Base-by-base conservation (phyloP, 2,329 filamentous ascomycete species). In the Fusarium metavorans region DNA sequence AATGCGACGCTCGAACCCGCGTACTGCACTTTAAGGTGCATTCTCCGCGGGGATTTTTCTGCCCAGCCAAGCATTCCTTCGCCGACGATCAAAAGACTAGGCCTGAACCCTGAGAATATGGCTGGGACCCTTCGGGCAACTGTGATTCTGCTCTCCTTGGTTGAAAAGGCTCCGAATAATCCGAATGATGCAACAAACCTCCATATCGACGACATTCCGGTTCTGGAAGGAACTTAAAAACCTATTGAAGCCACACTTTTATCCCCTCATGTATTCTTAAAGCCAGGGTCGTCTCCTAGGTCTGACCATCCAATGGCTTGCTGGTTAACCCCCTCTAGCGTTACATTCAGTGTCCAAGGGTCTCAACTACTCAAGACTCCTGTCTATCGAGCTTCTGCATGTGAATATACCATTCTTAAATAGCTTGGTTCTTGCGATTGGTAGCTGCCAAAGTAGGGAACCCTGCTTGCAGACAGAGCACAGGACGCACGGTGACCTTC, bases 11-110 rank as follows among this genome's bases (percentile, higher is more conserved):
- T 66, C 50, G 30, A 41, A 23, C 25, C 34, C 16, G 41, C 25
- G 34, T 16, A 23, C 4, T 34, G 39, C n/a, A 27, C 18, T 48
- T 68, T 67, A 67, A 73, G 16, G 35, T 57, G 34, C 54, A 57
- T n/a, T n/a, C 8, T 54, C 14, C 11, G 27, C 18, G 50, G 27
- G 50, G 27, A 54, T 34, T 32, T n/a, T 34, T 32, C 25, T 32
- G 11, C 50, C 30, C 32, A 14, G 50, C 18, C n/a, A 34, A 13
- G 50, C 50, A 20, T 34, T 14, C 50, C 27, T 32, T 54, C 11
- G 50, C 27, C 50, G 27, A 20, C 32, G 18, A 16, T 34, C 27
- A 20, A 54, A n/a, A 8, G 27, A 20, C 27, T 34, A 20, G 18
- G 27, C 8, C 4, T 34, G 18, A 52, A 30, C 27, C 27, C 50